Evolutionary conservation across 169 alveolate genomes (phyloP).

Genomic region (Cryptosporidium ryanae): DNA sequence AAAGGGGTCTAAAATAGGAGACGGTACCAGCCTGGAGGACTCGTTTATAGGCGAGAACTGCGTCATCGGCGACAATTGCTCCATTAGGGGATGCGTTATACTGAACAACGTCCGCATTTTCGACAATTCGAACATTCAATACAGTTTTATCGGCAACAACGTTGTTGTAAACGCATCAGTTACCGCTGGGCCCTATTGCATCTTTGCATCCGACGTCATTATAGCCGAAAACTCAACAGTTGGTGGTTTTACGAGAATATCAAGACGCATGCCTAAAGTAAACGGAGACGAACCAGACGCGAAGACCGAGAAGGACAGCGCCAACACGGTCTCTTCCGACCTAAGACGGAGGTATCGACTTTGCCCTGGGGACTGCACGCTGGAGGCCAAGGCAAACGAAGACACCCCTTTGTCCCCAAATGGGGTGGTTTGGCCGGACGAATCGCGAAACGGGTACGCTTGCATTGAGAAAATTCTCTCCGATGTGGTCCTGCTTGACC

Average conservation of each 20-base stretch:
- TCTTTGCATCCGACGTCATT: constrained; percentile 37
- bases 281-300: not conserved
- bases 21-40: constrained; percentile 6
- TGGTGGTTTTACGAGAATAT: constrained; percentile 41
- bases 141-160: constrained; percentile 38
- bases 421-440: constrained; percentile 54
- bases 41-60: constrained; percentile 59
- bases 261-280: constrained; percentile 11
- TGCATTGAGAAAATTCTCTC: constrained; percentile 17
- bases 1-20: constrained; percentile 17
- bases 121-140: constrained; percentile 15
- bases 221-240: constrained; percentile 14
- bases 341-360: not conserved
- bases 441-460: not conserved
- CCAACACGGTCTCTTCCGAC: not conserved
- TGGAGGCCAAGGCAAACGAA: too few relatives aligned
- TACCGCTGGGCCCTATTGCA: constrained; percentile 10
- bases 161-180: constrained; percentile 16
- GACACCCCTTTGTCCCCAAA: not conserved
- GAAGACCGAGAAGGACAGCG: not conserved
- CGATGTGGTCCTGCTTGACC: constrained; percentile 22
- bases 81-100: constrained; percentile 37
- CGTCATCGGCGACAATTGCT: constrained; percentile 33
- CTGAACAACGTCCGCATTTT: constrained; percentile 18
- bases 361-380: not conserved